Percentiles rank a stretch among this genome's conserved stretches.
These are phyloP conservation scores for Penicillium sp. DNA, from an alignment of 2,329 filamentous ascomycete genomes.

Conservation along the genomic window DNA sequence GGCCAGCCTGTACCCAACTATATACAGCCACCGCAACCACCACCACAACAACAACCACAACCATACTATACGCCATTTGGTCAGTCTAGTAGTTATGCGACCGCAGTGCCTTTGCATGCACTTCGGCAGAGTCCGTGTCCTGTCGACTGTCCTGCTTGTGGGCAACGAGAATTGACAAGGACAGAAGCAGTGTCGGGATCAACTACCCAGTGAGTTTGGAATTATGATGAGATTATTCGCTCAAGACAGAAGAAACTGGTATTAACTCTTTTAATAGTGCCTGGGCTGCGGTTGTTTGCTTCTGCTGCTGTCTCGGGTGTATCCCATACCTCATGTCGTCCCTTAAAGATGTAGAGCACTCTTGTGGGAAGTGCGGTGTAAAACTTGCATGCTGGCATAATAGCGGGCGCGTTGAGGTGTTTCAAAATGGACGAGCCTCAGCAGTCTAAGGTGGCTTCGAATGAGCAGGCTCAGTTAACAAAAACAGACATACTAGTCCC, in stretches of 20 bases:
- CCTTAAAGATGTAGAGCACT: constrained; percentile 51
- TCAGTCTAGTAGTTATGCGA: constrained; percentile 26
- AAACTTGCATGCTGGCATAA: constrained; percentile 51
- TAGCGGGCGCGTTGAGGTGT: constrained; percentile 48
- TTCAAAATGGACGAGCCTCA: constrained; percentile 17
- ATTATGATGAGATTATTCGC: too few species aligned
- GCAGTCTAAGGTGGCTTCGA: neutral
- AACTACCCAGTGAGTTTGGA: constrained; percentile 30
- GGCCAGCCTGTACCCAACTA: constrained; percentile 15
- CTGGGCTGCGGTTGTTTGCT: constrained; percentile 49
- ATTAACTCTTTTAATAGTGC: constrained; percentile 32
- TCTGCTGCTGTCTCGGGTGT: constrained; percentile 46
- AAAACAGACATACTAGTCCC: neutral
- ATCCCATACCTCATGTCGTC: constrained; percentile 50
- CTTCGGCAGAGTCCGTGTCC: constrained; percentile 39
- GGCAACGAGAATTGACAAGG: constrained; percentile 36
- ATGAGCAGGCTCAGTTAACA: neutral
- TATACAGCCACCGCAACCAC: neutral
- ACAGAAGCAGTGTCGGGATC: constrained; percentile 22
- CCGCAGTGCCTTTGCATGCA: constrained; percentile 24
- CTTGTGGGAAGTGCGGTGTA: constrained; percentile 48
- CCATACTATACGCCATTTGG: constrained; percentile 16
- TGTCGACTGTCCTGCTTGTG: constrained; percentile 51
- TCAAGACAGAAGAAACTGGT: neutral
- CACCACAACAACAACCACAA: neutral